phyloP scores from a whole-genome alignment of 306 rosid genomes.

The Oemleria cerasiformis region DNA sequence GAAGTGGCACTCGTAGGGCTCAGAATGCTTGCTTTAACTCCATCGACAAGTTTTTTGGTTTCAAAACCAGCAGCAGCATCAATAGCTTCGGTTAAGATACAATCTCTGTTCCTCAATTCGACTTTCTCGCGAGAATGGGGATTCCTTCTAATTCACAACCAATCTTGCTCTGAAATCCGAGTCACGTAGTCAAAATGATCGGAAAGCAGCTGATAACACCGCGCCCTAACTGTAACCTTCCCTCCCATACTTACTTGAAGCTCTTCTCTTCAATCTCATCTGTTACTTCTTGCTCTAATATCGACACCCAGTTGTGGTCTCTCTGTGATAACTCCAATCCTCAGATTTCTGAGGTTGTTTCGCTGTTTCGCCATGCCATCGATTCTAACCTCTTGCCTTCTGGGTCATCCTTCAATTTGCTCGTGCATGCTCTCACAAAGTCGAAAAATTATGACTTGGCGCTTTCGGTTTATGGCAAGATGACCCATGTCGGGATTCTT shows the following conservation, averaged over 20 bases:
- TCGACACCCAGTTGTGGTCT: slow-evolving; percentile 43
- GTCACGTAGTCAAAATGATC: slow-evolving; percentile 18
- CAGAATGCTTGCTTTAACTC: too few relatives aligned
- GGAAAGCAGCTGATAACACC: slow-evolving; percentile 24
- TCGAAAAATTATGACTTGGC: slow-evolving; percentile 40
- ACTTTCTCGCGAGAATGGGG: too few relatives aligned
- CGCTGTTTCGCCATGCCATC: slow-evolving; percentile 41
- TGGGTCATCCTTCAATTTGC: slow-evolving; percentile 41
- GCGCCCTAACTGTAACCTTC: slow-evolving; percentile 3
- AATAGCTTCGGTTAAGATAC: too few relatives aligned
- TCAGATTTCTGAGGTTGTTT: slow-evolving; percentile 48
- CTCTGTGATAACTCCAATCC: slow-evolving; percentile 41
- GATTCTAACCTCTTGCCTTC: slow-evolving; percentile 43
- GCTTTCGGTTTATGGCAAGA: slow-evolving; percentile 48
- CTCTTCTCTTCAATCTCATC: slow-evolving; percentile 37
- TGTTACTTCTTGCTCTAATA: slow-evolving; percentile 17
- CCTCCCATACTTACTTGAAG: slow-evolving; percentile 17
- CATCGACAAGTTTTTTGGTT: too few relatives aligned
- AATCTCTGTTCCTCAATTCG: too few relatives aligned
- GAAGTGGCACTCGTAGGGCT: too few relatives aligned
- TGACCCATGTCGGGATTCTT: slow-evolving; percentile 38
- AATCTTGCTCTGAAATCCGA: background rate
- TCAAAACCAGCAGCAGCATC: too few relatives aligned
- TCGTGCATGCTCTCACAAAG: slow-evolving; percentile 47
- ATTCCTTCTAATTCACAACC: too few relatives aligned